These are phyloP conservation scores for Ophiostoma sp. DNA, from an alignment of 2,329 filamentous ascomycete species.

Conservation along the genomic window DNA sequence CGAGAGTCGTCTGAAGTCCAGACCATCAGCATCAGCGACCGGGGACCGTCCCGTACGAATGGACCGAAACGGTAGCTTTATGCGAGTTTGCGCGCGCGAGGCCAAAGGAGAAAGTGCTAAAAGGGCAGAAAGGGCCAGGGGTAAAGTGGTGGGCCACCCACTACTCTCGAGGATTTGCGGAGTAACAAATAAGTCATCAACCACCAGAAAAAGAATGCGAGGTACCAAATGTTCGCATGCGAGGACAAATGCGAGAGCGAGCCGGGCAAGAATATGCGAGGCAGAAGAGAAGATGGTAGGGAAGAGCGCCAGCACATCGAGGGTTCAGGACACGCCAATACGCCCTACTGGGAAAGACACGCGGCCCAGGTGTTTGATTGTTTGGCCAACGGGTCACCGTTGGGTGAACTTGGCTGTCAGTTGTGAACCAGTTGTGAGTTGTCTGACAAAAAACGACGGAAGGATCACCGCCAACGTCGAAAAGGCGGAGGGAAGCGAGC, in stretches of 20 bases:
- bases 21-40: not conserved
- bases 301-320: not conserved
- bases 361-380: not conserved
- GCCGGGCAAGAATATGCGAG: not conserved
- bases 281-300: not conserved
- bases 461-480: not conserved
- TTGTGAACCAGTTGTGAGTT: no score
- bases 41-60: not conserved
- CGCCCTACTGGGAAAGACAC: not conserved
- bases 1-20: not conserved
- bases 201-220: not conserved
- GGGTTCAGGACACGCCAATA: not conserved
- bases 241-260: slow-evolving; percentile 1
- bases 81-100: slow-evolving; percentile 11
- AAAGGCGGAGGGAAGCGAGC: not conserved
- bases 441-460: not conserved
- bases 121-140: not conserved
- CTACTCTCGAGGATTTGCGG: not conserved
- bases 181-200: slow-evolving; percentile 10
- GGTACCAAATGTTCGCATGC: not conserved
- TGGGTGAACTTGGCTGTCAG: not conserved
- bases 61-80: slow-evolving; percentile 10
- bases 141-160: not conserved
- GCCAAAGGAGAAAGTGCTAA: not conserved
- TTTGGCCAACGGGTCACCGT: not conserved